phyloP scores from a whole-genome alignment of 2,329 filamentous ascomycete species.

The Botryotinia calthae region DNA sequence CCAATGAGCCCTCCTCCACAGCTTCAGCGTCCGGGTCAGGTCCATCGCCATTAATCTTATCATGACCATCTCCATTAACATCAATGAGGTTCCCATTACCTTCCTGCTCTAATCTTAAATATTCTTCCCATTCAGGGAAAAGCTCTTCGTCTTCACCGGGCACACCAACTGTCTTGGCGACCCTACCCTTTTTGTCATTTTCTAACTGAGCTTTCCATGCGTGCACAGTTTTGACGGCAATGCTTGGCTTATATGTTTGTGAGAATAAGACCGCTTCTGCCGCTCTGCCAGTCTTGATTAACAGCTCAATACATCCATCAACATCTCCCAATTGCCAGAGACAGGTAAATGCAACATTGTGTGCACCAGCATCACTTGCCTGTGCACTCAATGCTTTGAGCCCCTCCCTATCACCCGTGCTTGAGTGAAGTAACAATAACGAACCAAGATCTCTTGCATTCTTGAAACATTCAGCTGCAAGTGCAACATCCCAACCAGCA shows the following conservation, averaged over 20 bases:
- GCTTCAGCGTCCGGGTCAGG: slow-evolving; percentile 30
- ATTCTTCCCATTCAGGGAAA: slow-evolving; percentile 96
- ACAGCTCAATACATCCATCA: slow-evolving; percentile 74
- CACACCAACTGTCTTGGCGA: slow-evolving; percentile 77
- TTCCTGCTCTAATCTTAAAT: slow-evolving; percentile 74
- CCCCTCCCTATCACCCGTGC: slow-evolving; percentile 75
- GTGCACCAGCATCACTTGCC: slow-evolving; percentile 72
- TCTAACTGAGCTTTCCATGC: slow-evolving; percentile 84
- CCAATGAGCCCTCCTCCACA: slow-evolving; percentile 24
- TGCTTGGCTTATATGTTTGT: slow-evolving; percentile 90
- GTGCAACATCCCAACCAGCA: slow-evolving; percentile 76
- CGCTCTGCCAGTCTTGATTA: slow-evolving; percentile 73
- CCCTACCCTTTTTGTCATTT: slow-evolving; percentile 79
- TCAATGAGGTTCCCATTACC: slow-evolving; percentile 44
- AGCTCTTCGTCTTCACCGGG: slow-evolving; percentile 82
- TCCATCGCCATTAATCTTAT: slow-evolving; percentile 27
- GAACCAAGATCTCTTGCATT: slow-evolving; percentile 89
- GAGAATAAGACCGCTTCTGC: slow-evolving; percentile 89
- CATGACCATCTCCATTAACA: slow-evolving; percentile 29
- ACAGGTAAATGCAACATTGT: slow-evolving; percentile 91
- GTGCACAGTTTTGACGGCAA: slow-evolving; percentile 63
- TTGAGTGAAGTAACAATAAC: slow-evolving; percentile 81
- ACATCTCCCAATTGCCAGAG: slow-evolving; percentile 85
- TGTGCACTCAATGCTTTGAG: slow-evolving; percentile 69
- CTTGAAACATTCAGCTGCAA: slow-evolving; percentile 90